Evolutionary conservation across 2,329 filamentous ascomycete species (phyloP), one percentile per base, ranked within the genome.

Genomic region (Penicillium sp.): DNA sequence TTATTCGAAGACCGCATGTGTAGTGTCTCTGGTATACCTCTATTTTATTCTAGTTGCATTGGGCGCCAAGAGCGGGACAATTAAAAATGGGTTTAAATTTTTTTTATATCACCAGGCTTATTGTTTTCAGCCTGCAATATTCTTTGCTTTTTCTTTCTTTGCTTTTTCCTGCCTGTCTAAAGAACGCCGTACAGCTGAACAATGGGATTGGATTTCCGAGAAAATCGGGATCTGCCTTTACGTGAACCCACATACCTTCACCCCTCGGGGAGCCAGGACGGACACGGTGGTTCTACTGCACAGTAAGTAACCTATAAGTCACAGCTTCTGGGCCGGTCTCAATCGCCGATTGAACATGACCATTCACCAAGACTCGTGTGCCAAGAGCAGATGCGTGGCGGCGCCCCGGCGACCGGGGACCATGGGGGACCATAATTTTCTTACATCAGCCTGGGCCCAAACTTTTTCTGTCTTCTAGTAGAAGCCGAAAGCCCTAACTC

Each of bases 51-150:
- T 50, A 52, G 51, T 52, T 56, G 53, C 57, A 56, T 56, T 57
- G 42, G 58, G 58, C 56, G 56, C 56, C 55, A 48, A 49, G 49
- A 59, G 48, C 43, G 46, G 50, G 53, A 18, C 47, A 50, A 42
- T 50, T 49, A 57, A 56, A 55, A 46, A 50, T 39, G 41, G 47
- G 41, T 56, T 55, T 29, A 46, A 46, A 36, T 34, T 16, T 34
- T 48, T 29, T 46, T 34, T 22, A 22, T 31, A 38, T 49, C 38
- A 40, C 12, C 27, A 4, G 28, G 10, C 16, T 49, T 22, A 25
- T 36, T 10, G 12, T 29, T 14, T 14, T 29, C 19, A n/a, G 3
- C 6, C 4, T 18, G 22, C 22, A 25, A 7, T 4, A 2, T 39
- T 25, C 14, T 10, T 28, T 8, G 12, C n/a, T n/a, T 22, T 12